Evolutionary conservation across 306 rosid species (phyloP).

Genomic region (Casuarina glauca): DNA sequence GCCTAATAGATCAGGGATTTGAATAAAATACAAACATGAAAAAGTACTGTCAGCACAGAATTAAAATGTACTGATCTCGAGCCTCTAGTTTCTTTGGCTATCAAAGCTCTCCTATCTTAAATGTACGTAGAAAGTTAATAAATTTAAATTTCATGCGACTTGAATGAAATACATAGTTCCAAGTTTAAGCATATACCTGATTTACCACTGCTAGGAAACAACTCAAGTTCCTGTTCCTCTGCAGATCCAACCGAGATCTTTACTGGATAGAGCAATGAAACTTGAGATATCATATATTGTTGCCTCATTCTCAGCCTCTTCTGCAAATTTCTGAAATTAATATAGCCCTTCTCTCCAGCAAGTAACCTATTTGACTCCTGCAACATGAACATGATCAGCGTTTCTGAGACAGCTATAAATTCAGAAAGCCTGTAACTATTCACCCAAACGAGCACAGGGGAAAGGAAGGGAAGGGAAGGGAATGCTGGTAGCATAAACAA

Average conservation of each 20-base stretch:
- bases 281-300: conserved; percentile 74
- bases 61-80: background rate
- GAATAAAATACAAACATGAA: background rate
- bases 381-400: conserved; percentile 31
- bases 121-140: no score
- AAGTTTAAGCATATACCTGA: conserved; percentile 47
- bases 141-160: background rate
- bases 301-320: conserved; percentile 75
- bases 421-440: conserved; percentile 9
- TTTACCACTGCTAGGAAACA: conserved; percentile 68
- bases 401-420: conserved; percentile 22
- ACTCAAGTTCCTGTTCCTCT: conserved; percentile 91
- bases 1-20: background rate
- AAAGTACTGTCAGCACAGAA: background rate
- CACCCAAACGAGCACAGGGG: no score
- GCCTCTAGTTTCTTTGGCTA: conserved; percentile 18
- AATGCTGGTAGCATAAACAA: background rate
- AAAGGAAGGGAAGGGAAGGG: background rate
- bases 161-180: background rate
- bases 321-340: conserved; percentile 57
- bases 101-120: conserved; percentile 16
- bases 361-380: conserved; percentile 67
- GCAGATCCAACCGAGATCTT: conserved; percentile 75
- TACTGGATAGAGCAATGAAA: conserved; percentile 83
- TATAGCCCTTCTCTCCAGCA: conserved; percentile 65